These are phyloP conservation scores for Bipolaris zeicola DNA, from an alignment of 2,329 filamentous ascomycete genomes.

Conservation along the genomic window DNA sequence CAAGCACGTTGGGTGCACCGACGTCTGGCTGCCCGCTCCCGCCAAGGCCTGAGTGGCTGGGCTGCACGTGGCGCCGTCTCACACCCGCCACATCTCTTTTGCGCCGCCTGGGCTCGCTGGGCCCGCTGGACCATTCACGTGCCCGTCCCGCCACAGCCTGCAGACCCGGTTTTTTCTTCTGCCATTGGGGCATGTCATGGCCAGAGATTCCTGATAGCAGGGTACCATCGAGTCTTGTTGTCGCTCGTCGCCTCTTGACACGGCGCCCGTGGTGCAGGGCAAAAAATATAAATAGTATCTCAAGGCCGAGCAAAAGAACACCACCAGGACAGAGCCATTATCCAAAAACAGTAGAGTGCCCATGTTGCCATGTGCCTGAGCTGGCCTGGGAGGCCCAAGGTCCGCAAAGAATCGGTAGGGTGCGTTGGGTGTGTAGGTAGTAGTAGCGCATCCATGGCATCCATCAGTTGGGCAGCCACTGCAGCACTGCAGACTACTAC, in stretches of 20 bases:
- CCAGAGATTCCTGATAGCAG: neutral
- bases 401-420: neutral
- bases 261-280: neutral
- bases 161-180: neutral
- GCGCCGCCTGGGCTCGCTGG: neutral
- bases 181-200: neutral
- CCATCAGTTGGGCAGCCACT: neutral
- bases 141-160: neutral
- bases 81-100: conserved; percentile 5
- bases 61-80: conserved; percentile 19
- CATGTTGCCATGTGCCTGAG: neutral
- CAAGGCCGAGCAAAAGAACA: neutral
- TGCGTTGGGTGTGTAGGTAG: no score
- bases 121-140: neutral
- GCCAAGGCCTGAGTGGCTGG: conserved; percentile 22
- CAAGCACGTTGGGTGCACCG: conserved; percentile 19
- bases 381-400: neutral
- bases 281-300: neutral
- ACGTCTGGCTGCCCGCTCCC: conserved; percentile 17
- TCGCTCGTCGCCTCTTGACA: conserved; percentile 9
- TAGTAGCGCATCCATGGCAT: neutral
- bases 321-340: neutral
- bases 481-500: conserved; percentile 11
- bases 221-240: neutral
- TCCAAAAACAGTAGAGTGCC: no score